Evolutionary conservation across 1,284 basidiomycete genomes (phyloP).

Genomic region (Somion occarium): DNA sequence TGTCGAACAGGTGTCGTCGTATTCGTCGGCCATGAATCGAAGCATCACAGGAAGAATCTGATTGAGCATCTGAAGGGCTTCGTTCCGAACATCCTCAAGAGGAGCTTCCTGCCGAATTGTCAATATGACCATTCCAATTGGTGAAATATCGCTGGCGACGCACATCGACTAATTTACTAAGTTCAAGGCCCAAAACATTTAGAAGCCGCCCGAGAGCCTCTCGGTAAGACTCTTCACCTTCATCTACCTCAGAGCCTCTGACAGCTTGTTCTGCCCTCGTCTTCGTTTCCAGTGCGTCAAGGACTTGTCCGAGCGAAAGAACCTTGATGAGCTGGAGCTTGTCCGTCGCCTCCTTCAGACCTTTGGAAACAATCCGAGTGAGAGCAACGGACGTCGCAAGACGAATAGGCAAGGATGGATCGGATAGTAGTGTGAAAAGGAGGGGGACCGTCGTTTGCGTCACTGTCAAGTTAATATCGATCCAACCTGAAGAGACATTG

Average conservation of each 20-base stretch:
- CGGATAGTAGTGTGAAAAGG: constrained; percentile 84
- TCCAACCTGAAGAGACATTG: constrained; percentile 69
- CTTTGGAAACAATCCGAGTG: constrained; percentile 84
- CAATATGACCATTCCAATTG: constrained; percentile 4
- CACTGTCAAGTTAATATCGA: constrained; percentile 95
- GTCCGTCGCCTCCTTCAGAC: constrained; percentile 88
- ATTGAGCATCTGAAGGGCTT: constrained; percentile 66
- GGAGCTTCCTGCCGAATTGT: constrained; percentile 48
- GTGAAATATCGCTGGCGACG: constrained; percentile 23
- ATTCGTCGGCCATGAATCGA: constrained; percentile 85
- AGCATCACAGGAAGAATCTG: constrained; percentile 81
- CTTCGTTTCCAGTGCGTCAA: constrained; percentile 76
- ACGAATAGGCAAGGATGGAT: constrained; percentile 74
- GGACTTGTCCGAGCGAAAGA: constrained; percentile 77
- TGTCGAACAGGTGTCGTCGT: constrained; percentile 83
- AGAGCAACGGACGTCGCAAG: constrained; percentile 81
- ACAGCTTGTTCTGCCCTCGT: constrained; percentile 67
- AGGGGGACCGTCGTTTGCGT: constrained; percentile 87
- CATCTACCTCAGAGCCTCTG: constrained; percentile 64
- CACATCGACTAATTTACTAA: constrained; percentile 83
- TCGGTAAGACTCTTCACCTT: constrained; percentile 81
- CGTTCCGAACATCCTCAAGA: constrained; percentile 57
- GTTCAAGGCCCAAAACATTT: constrained; percentile 80
- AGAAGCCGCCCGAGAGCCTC: constrained; percentile 86
- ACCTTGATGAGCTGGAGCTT: constrained; percentile 91